Conservation (phyloP, 139 green algal genomes). For the Chlorella sp. region DNA sequence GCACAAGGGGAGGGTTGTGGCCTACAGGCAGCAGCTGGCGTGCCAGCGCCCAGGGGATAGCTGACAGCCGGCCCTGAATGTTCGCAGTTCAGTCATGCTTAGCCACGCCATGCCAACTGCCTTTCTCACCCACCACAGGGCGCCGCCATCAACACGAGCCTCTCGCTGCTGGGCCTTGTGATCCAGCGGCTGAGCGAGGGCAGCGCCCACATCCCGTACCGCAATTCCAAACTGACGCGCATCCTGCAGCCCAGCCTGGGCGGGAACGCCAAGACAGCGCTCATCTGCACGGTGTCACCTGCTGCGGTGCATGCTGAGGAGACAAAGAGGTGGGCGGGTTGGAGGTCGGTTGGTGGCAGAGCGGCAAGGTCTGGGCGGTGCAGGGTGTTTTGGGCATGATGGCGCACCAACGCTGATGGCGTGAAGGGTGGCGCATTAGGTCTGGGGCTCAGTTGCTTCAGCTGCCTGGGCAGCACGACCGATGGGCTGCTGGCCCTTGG, state of each 20-base stretch:
- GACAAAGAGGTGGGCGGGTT: constrained; percentile 89
- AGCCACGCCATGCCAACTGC: too few species aligned
- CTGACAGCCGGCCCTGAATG: too few species aligned
- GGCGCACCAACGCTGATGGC: too few species aligned
- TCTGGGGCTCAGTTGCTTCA: too few species aligned
- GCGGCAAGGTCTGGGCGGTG: background rate
- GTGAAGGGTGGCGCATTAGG: too few species aligned
- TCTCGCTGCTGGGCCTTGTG: constrained; percentile 91
- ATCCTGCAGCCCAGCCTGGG: constrained; percentile 66
- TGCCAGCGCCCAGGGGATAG: too few species aligned
- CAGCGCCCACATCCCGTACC: constrained; percentile 77
- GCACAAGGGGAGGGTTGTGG: too few species aligned
- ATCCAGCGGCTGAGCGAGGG: constrained; percentile 80
- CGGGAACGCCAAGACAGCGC: constrained; percentile 67
- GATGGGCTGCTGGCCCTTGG: too few species aligned
- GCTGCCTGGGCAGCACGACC: too few species aligned
- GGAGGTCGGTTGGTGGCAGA: background rate
- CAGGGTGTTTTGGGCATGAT: too few species aligned
- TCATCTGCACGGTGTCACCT: constrained; percentile 91
- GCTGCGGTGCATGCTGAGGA: constrained; percentile 81
- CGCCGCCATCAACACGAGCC: constrained; percentile 93
- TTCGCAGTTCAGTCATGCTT: too few species aligned
- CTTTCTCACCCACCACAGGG: constrained; percentile 75
- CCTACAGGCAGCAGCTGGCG: too few species aligned
- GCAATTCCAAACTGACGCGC: constrained; percentile 89